These are phyloP conservation scores for Penstemon newberryi DNA, from an alignment of 257 asterid species.

Conservation along the genomic window DNA sequence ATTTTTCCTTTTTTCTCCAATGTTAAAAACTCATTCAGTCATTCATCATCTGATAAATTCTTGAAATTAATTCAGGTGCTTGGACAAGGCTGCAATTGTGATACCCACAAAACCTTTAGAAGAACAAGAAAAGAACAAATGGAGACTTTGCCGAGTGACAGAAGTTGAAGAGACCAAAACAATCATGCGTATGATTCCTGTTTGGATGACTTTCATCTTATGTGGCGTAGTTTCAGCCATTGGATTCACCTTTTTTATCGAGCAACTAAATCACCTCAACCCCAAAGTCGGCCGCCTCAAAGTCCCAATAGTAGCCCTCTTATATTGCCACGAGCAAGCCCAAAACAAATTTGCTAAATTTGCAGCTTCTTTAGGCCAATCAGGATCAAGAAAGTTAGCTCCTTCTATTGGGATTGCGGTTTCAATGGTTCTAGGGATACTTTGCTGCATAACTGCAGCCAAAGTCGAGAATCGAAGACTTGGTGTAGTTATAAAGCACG, in stretches of 20 bases:
- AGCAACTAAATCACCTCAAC: conserved; percentile 34
- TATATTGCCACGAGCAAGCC: conserved; percentile 35
- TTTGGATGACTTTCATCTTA: conserved; percentile 43
- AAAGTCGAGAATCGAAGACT: conserved; percentile 49
- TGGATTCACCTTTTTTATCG: conserved; percentile 50
- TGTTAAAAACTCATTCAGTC: no score
- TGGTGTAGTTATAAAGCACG: conserved; percentile 34
- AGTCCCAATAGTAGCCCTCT: conserved; percentile 29
- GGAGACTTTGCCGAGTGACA: conserved; percentile 45
- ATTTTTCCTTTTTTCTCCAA: no score
- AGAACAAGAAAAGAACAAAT: conserved; percentile 32
- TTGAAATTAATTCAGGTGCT: conserved; percentile 27
- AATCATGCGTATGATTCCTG: conserved; percentile 38
- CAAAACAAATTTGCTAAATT: conserved; percentile 16
- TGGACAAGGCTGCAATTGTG: conserved; percentile 50
- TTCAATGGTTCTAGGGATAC: conserved; percentile 39
- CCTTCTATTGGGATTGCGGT: conserved; percentile 36
- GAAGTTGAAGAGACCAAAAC: conserved; percentile 57
- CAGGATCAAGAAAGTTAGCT: conserved; percentile 26
- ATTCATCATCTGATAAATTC: no score
- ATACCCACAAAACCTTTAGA: conserved; percentile 26
- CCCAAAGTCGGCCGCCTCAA: conserved; percentile 35
- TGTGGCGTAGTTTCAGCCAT: conserved; percentile 44
- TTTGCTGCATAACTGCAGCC: conserved; percentile 57
- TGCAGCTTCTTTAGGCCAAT: neutral